Evolutionary conservation across 2,329 filamentous ascomycete genomes (phyloP).

Genomic region (Pseudocercospora macadamiae): DNA sequence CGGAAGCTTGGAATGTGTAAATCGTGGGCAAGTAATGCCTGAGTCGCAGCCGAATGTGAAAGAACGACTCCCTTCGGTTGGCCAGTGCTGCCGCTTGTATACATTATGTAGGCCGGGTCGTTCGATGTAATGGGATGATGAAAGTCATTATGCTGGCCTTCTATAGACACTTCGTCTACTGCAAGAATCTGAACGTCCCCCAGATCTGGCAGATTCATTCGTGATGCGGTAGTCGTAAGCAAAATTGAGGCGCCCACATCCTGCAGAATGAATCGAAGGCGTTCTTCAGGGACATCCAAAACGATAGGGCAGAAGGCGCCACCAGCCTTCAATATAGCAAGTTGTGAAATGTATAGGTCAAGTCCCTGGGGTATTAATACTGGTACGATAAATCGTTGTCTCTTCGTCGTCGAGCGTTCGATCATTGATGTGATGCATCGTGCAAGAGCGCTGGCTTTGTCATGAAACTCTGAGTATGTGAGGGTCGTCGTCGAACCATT

Average conservation of each 20-base stretch:
- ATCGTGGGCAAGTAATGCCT: conserved; percentile 81
- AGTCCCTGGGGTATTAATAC: conserved; percentile 77
- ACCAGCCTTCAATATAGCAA: conserved; percentile 79
- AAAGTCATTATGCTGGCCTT: background rate
- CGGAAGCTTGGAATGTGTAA: conserved; percentile 73
- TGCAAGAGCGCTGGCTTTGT: conserved; percentile 60
- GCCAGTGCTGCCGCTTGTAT: conserved; percentile 88
- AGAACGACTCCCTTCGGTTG: conserved; percentile 85
- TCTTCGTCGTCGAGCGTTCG: conserved; percentile 20
- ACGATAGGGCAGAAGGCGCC: conserved; percentile 85
- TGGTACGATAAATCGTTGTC: conserved; percentile 62
- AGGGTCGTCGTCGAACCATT: conserved; percentile 53
- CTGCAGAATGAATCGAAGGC: conserved; percentile 77
- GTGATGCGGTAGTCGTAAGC: conserved; percentile 62
- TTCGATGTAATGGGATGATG: conserved; percentile 15
- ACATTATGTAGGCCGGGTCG: conserved; percentile 84
- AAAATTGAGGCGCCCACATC: conserved; percentile 73
- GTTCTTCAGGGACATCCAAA: conserved; percentile 74
- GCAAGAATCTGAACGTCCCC: conserved; percentile 44
- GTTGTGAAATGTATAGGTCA: conserved; percentile 73
- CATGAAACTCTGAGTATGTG: conserved; percentile 67
- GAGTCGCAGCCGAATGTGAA: conserved; percentile 77
- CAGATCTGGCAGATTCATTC: conserved; percentile 41
- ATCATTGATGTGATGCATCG: conserved; percentile 46
- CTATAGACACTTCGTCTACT: conserved; percentile 44